A percentile compares a stretch with the other conserved stretches of the same genome.
phyloP scores from a whole-genome alignment of 306 rosid species.

The Vachellia collinsii region DNA sequence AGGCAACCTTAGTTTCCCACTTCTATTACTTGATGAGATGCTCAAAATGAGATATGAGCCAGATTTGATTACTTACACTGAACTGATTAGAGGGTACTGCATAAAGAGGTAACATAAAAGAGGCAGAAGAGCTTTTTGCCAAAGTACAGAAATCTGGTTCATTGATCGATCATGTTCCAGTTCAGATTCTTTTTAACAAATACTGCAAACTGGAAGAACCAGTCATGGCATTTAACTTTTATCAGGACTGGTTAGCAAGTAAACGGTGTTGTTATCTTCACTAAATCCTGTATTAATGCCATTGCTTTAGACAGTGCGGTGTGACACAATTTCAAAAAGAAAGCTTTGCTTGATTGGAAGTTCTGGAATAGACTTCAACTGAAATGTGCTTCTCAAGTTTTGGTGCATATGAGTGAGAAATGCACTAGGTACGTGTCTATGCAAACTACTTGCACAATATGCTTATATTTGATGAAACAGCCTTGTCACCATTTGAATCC shows the following conservation, averaged over 20 bases:
- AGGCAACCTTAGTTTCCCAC: constrained; percentile 49
- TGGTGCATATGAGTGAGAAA: constrained; percentile 21
- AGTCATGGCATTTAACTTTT: constrained; percentile 61
- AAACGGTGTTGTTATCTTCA: constrained; percentile 30
- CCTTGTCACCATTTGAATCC: constrained; percentile 17
- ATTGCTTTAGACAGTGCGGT: constrained; percentile 12
- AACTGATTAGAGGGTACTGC: constrained; percentile 68
- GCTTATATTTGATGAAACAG: constrained; percentile 24
- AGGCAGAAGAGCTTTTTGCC: constrained; percentile 67
- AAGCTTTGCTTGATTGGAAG: constrained; percentile 35
- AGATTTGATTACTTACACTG: constrained; percentile 74
- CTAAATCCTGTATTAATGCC: constrained; percentile 13
- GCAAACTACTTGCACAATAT: constrained; percentile 4
- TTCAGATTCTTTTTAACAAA: constrained; percentile 61
- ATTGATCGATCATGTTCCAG: constrained; percentile 66
- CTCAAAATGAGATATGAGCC: constrained; percentile 58
- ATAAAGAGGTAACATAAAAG: constrained; percentile 53
- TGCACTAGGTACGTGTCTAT: constrained; percentile 33
- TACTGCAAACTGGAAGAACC: constrained; percentile 63
- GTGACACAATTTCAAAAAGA: constrained; percentile 31
- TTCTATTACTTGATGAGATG: constrained; percentile 62
- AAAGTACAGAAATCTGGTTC: constrained; percentile 58
- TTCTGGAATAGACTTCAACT: constrained; percentile 22
- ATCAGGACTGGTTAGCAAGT: constrained; percentile 62
- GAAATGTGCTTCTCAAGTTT: constrained; percentile 25